Conservation (phyloP, 2,329 filamentous ascomycete species). For the Penicillium sumatraense region DNA sequence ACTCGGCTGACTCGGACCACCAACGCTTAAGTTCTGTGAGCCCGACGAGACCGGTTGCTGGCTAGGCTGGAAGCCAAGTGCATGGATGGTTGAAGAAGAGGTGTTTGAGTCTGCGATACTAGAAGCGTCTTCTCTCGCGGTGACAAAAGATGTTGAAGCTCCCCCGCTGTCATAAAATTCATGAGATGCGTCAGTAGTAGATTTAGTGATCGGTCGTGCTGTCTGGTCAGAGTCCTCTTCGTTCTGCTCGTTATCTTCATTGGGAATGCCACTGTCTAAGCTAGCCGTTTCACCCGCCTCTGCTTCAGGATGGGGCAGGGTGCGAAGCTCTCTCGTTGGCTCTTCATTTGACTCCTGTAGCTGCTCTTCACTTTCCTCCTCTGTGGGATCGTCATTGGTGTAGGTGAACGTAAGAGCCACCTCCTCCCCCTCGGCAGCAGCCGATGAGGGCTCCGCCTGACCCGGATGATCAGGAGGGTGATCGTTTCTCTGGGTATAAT, state of each 20-base stretch:
- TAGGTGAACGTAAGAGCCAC: slow-evolving; percentile 21
- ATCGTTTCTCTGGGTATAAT: slow-evolving; percentile 44
- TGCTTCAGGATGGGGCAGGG: slow-evolving; percentile 27
- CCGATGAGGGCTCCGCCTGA: not conserved
- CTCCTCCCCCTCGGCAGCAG: slow-evolving; percentile 20
- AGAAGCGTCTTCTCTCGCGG: slow-evolving; percentile 31
- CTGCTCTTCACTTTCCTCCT: slow-evolving; percentile 3
- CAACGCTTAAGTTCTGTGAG: slow-evolving; percentile 21
- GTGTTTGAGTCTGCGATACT: slow-evolving; percentile 22
- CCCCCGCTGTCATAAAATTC: slow-evolving; percentile 19
- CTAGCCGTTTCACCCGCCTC: slow-evolving; percentile 18
- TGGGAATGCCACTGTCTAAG: not conserved
- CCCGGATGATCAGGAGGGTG: slow-evolving; percentile 26
- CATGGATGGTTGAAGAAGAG: slow-evolving; percentile 18
- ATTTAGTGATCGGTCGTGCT: slow-evolving; percentile 11
- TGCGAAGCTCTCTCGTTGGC: slow-evolving; percentile 24
- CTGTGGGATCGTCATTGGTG: slow-evolving; percentile 15
- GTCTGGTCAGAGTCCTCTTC: slow-evolving; percentile 20
- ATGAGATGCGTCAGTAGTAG: slow-evolving; percentile 7
- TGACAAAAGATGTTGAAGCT: slow-evolving; percentile 36
- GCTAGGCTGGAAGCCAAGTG: slow-evolving; percentile 1
- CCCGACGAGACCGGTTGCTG: slow-evolving; percentile 8
- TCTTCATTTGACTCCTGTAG: slow-evolving; percentile 19
- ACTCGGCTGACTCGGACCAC: slow-evolving; percentile 23
- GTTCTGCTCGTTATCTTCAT: not conserved